phyloP scores from a whole-genome alignment of 345 rosid species.

The Corymbia maculata region DNA sequence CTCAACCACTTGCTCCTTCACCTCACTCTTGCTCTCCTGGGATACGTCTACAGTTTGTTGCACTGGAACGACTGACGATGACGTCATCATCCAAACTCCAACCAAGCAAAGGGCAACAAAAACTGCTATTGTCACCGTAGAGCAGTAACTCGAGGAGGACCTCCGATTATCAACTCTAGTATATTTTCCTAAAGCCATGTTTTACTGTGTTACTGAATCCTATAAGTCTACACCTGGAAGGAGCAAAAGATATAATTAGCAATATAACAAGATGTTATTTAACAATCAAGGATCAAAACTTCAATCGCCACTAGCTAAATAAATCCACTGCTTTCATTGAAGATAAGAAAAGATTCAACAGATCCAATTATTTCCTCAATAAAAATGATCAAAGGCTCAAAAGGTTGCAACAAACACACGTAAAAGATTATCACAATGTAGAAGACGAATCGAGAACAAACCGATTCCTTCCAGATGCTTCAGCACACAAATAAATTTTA shows the following conservation, averaged over 20 bases:
- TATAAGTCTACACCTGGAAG: not conserved
- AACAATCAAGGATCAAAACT: not conserved
- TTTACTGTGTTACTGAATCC: not conserved
- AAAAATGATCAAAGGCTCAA: not conserved
- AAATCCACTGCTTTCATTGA: not conserved
- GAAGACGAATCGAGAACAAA: not conserved
- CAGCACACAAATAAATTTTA: not conserved
- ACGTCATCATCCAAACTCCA: conserved; percentile 96
- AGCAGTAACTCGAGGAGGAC: conserved; percentile 62
- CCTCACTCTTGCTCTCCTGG: conserved; percentile 47
- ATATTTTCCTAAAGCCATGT: conserved; percentile 73
- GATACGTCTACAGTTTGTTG: conserved; percentile 51
- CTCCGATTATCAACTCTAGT: conserved; percentile 62
- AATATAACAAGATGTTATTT: not conserved
- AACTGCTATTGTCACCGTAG: conserved; percentile 60
- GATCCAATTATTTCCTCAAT: not conserved
- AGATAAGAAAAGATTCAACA: not conserved
- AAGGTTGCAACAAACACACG: not conserved
- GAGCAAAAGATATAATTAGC: not conserved
- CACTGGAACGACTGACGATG: conserved; percentile 61
- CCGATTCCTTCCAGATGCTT: not conserved
- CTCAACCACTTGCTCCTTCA: conserved; percentile 35
- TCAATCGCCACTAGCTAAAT: not conserved
- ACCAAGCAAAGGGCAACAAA: conserved; percentile 90
- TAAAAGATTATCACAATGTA: not conserved